These are phyloP conservation scores for Cicer judaicum DNA, from an alignment of 306 rosid genomes.

Conservation along the genomic window DNA sequence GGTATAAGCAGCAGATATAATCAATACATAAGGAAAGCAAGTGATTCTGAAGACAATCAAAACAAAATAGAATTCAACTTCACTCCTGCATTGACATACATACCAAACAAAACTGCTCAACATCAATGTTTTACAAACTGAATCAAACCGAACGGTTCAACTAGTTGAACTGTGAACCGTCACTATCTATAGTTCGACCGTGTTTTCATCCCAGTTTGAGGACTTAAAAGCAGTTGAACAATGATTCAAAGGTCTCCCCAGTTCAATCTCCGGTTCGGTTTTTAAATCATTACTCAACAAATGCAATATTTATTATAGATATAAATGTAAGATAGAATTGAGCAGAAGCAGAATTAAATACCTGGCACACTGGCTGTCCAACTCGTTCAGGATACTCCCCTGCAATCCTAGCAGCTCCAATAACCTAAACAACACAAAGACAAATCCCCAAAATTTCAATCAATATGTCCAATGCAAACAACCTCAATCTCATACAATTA, in stretches of 20 bases:
- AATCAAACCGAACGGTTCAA: background rate
- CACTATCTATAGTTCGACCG: background rate
- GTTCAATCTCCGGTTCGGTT: background rate
- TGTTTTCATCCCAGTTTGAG: background rate
- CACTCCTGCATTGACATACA: constrained; percentile 41
- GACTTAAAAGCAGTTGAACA: background rate
- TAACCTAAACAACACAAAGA: constrained; percentile 60
- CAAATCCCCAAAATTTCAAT: constrained; percentile 45
- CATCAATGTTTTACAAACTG: background rate
- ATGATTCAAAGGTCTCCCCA: background rate
- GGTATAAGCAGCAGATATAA: constrained; percentile 29
- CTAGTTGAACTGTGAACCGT: background rate
- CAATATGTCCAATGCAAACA: constrained; percentile 37
- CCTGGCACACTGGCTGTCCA: constrained; percentile 99
- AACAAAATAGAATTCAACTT: constrained; percentile 44
- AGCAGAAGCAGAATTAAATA: constrained; percentile 50
- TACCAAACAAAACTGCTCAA: constrained; percentile 10
- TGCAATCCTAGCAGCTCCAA: constrained; percentile 77
- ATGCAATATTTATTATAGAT: constrained; percentile 39
- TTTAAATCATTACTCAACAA: constrained; percentile 15
- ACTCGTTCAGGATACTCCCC: constrained; percentile 85
- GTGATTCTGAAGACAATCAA: constrained; percentile 30
- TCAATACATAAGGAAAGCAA: constrained; percentile 43
- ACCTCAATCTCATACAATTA: constrained; percentile 41
- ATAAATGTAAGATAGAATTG: constrained; percentile 29